Evolutionary conservation across 768 basidiomycete genomes (phyloP).

Genomic region (Megacollybia marginata): DNA sequence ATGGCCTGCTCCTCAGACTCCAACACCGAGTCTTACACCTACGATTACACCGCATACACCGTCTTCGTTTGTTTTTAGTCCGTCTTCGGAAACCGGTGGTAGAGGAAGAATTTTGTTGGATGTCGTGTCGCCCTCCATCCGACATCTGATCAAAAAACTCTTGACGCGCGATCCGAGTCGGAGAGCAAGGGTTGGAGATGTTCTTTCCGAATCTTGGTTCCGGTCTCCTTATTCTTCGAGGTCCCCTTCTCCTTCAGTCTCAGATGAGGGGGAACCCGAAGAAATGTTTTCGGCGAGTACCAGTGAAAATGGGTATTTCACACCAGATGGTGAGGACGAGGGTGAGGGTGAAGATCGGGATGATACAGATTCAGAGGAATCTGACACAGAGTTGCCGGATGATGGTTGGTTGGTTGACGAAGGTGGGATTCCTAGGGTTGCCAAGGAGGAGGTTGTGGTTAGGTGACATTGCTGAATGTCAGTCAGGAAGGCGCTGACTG

Average conservation of each 20-base stretch:
- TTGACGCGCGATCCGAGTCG: constrained; percentile 53
- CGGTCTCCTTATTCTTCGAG: not conserved
- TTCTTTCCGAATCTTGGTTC: constrained; percentile 52
- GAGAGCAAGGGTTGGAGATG: constrained; percentile 50
- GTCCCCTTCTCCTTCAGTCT: not conserved
- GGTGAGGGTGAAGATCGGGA: constrained; percentile 14
- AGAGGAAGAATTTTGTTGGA: no score
- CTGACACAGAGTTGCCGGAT: constrained; percentile 6
- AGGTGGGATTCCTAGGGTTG: constrained; percentile 18
- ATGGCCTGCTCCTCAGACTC: constrained; percentile 42
- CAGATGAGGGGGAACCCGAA: not conserved
- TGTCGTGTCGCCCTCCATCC: no score
- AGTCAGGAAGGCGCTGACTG: no score
- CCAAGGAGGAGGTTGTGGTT: constrained; percentile 15
- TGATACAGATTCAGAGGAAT: constrained; percentile 19
- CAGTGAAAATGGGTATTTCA: constrained; percentile 1
- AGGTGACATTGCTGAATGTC: no score
- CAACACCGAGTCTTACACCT: no score
- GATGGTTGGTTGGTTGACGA: constrained; percentile 23
- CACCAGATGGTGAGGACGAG: constrained; percentile 6
- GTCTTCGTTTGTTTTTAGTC: no score
- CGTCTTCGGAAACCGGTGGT: no score
- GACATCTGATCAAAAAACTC: no score
- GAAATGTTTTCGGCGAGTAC: constrained; percentile 1
- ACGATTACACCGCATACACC: no score